Base-by-base conservation (phyloP, 75 land plant species). In the Sequoiadendron giganteum region DNA sequence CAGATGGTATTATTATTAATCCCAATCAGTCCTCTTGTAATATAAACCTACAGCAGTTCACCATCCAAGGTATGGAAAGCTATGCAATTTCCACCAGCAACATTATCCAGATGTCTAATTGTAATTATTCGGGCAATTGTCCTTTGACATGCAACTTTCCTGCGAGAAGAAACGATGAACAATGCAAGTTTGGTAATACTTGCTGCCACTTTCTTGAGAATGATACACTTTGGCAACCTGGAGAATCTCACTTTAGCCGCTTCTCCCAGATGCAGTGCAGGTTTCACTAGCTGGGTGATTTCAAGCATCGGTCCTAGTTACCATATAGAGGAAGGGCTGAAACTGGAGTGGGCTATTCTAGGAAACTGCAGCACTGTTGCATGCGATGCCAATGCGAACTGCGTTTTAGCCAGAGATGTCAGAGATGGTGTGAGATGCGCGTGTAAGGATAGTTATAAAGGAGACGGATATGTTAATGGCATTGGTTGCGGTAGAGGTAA, bases 401-500 rank as follows among this genome's bases (percentile, higher is more conserved):
- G 85, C 48, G 1, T 5, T 18, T 1, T 34, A 49, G 40, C 2
- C 75, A 2, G 3, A 14, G 85, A 15, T 43, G 14, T 45, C 1
- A 54, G 0, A 7, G 4, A 7, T 19, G 90, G 90, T 28, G 87
- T 61, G 58, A 88, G 91, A 42, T 95, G 94, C 42, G 1, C 18
- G 32, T 92, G 96, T 88, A 54, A 83, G 5, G 90, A 88, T 3
- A 93, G 93, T 5, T 92, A 87, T 76, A 45, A 75, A 40, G 96
- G 96, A 4, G 94, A 95, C 42, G 42, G 42, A 40, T 40, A 1
- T 40, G 2, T 40, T 40, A 2, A 40, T 40, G 42, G 42, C 42
- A 52, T 8, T 34, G 93, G 94, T 25, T 92, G 94, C 90, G 87
- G 49, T 68, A 89, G 15, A 92, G 92, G 95, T 93, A 36, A 81